These are phyloP conservation scores for Xylaria curta DNA, from an alignment of 495 filamentous ascomycete species.

Conservation along the genomic window DNA sequence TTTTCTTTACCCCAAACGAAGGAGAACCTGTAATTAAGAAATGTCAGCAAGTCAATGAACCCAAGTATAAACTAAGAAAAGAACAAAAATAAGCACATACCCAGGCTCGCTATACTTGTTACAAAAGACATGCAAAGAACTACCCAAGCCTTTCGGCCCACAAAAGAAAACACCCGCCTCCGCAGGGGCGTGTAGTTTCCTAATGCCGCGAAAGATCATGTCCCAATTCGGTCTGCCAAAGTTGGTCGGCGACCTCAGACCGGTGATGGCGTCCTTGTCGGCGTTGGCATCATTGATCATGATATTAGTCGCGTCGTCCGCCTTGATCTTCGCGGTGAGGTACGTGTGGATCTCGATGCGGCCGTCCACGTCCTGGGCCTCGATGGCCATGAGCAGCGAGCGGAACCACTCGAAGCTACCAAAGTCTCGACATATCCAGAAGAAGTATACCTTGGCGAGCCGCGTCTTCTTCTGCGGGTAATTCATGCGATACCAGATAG, in stretches of 20 bases:
- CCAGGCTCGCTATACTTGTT: constrained; percentile 80
- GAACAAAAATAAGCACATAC: constrained; percentile 43
- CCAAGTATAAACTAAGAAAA: neutral
- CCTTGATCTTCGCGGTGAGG: constrained; percentile 68
- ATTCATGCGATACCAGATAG: constrained; percentile 88
- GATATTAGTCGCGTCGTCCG: constrained; percentile 80
- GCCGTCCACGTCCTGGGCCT: constrained; percentile 81
- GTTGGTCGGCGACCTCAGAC: constrained; percentile 75
- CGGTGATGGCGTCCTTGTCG: constrained; percentile 78
- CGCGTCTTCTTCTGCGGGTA: constrained; percentile 76
- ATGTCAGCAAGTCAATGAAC: neutral
- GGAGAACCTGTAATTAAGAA: constrained; percentile 49
- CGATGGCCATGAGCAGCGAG: constrained; percentile 77
- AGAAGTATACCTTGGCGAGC: constrained; percentile 82
- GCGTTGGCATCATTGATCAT: constrained; percentile 85
- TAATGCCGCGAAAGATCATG: constrained; percentile 76
- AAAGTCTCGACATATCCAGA: constrained; percentile 84
- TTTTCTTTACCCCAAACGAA: constrained; percentile 82
- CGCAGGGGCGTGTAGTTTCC: constrained; percentile 72
- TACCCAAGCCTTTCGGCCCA: constrained; percentile 74
- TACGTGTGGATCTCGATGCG: constrained; percentile 71
- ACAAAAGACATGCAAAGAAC: constrained; percentile 73
- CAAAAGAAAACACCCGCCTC: constrained; percentile 85
- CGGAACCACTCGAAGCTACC: constrained; percentile 84
- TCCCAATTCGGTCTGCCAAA: constrained; percentile 83